Percentiles rank a stretch among this genome's conserved stretches.
These are phyloP conservation scores for Candida sphagnicola DNA, from an alignment of 805 yeast species.

Conservation along the genomic window DNA sequence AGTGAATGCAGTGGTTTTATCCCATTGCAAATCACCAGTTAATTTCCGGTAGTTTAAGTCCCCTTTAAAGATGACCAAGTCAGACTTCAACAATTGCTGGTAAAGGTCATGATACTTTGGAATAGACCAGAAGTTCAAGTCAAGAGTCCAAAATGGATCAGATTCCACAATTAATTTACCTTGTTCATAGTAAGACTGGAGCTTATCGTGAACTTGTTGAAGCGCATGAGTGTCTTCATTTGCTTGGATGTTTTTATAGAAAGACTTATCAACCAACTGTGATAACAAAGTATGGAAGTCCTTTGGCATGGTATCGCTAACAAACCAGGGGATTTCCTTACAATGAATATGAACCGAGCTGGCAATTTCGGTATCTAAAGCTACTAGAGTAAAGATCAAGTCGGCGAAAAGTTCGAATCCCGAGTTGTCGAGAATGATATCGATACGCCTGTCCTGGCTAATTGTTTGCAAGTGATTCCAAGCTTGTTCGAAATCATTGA, in stretches of 20 bases:
- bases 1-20: conserved; percentile 68
- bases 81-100: conserved; percentile 56
- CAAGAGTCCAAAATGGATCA: conserved; percentile 84
- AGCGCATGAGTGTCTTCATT: conserved; percentile 18
- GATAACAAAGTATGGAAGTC: conserved; percentile 61
- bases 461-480: conserved; percentile 47
- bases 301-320: conserved; percentile 86
- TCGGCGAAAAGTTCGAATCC: conserved; percentile 82
- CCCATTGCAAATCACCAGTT: conserved; percentile 90
- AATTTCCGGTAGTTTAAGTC: conserved; percentile 94
- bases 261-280: conserved; percentile 49
- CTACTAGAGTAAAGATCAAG: conserved; percentile 27
- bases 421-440: conserved; percentile 85
- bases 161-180: conserved; percentile 32
- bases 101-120: conserved; percentile 62
- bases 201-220: conserved; percentile 16
- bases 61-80: conserved; percentile 84
- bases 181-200: conserved; percentile 16
- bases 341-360: conserved; percentile 73
- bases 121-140: conserved; percentile 71
- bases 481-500: conserved; percentile 67
- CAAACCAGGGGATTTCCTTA: conserved; percentile 95
- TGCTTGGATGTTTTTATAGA: conserved; percentile 43
- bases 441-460: conserved; percentile 49
- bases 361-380: conserved; percentile 64